Conservation (phyloP, 2,329 filamentous ascomycete species). For the Pyricularia grisea region DNA sequence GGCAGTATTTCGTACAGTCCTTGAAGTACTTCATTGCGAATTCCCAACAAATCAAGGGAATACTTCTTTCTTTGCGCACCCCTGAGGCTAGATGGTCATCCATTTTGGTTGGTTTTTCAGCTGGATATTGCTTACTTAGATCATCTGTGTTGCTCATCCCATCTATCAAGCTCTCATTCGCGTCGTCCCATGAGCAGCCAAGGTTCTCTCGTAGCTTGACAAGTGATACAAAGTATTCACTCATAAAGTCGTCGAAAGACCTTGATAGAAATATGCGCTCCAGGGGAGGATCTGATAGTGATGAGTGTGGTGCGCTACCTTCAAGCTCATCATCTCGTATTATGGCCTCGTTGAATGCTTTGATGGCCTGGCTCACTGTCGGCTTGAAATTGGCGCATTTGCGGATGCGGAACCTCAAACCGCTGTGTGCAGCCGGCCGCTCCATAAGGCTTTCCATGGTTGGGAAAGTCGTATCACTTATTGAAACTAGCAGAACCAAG, state of each 20-base stretch:
- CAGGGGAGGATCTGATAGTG: slow-evolving; percentile 17
- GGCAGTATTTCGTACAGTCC: slow-evolving; percentile 76
- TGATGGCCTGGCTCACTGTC: slow-evolving; percentile 29
- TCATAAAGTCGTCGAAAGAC: slow-evolving; percentile 60
- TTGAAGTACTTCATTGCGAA: slow-evolving; percentile 70
- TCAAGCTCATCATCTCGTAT: neutral
- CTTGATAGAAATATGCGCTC: slow-evolving; percentile 60
- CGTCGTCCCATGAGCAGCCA: slow-evolving; percentile 56
- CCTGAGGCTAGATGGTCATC: slow-evolving; percentile 16
- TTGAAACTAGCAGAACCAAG: slow-evolving; percentile 62
- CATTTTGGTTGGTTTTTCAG: neutral
- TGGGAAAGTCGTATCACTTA: slow-evolving; percentile 45
- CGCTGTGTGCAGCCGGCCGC: slow-evolving; percentile 18
- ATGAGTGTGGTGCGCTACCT: neutral
- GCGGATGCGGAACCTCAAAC: slow-evolving; percentile 54
- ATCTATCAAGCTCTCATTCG: slow-evolving; percentile 32
- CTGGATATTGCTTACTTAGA: neutral
- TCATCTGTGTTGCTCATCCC: neutral
- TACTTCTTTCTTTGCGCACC: slow-evolving; percentile 24
- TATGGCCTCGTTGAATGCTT: slow-evolving; percentile 16
- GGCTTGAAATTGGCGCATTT: slow-evolving; percentile 68
- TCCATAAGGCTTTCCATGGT: slow-evolving; percentile 43
- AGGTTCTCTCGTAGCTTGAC: slow-evolving; percentile 46
- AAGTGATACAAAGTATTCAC: slow-evolving; percentile 52
- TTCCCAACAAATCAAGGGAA: slow-evolving; percentile 56